phyloP scores from a whole-genome alignment of 371 early-diverging fungal genomes.

The Mucor circinelloides region DNA sequence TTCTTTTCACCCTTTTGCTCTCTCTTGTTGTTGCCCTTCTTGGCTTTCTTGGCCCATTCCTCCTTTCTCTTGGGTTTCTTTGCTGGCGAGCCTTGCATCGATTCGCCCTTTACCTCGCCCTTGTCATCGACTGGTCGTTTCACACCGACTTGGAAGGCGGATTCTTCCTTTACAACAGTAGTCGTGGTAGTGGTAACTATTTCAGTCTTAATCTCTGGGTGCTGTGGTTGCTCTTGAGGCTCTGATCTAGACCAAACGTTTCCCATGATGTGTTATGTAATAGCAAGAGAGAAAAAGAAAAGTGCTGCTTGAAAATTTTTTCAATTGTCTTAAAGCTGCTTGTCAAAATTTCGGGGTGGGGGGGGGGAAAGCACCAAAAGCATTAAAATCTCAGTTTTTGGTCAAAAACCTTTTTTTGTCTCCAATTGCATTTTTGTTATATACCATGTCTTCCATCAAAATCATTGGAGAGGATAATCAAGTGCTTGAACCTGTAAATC shows the following conservation, averaged over 20 bases:
- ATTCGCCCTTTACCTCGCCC: background rate
- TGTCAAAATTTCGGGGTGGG: too few relatives aligned
- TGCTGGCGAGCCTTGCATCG: background rate
- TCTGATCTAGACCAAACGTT: background rate
- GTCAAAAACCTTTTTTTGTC: background rate
- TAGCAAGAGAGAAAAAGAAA: too few relatives aligned
- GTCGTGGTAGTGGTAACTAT: background rate
- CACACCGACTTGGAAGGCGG: background rate
- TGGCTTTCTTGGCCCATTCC: conserved; percentile 1
- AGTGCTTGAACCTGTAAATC: conserved; percentile 15
- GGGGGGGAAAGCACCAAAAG: too few relatives aligned
- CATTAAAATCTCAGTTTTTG: too few relatives aligned
- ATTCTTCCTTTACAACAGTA: background rate
- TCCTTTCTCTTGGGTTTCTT: background rate
- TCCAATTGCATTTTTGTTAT: background rate
- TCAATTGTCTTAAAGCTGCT: too few relatives aligned
- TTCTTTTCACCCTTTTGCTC: background rate
- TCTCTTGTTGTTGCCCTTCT: background rate
- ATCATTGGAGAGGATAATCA: conserved; percentile 7
- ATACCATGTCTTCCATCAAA: conserved; percentile 14
- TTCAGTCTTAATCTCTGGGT: background rate
- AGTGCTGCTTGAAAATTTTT: too few relatives aligned
- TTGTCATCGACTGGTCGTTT: background rate
- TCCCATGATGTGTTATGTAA: background rate
- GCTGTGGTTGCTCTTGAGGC: background rate